These are phyloP conservation scores for Wakefieldia striispora DNA, from an alignment of 768 basidiomycete genomes.

Conservation along the genomic window DNA sequence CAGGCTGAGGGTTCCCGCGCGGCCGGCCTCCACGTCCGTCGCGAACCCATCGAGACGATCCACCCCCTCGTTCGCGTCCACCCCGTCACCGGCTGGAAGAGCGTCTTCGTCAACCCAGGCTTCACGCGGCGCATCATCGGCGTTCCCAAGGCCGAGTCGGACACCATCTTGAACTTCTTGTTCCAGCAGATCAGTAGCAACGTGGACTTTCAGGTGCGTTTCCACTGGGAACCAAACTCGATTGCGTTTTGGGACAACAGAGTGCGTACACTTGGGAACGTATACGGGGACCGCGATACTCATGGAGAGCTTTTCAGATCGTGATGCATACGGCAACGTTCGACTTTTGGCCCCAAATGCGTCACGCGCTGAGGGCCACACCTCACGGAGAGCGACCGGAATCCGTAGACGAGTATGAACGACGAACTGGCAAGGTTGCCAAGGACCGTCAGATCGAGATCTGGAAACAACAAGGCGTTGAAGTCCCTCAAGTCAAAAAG, in stretches of 20 bases:
- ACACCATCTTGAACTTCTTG: conserved; percentile 65
- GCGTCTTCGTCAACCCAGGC: conserved; percentile 78
- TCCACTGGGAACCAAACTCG: conserved; percentile 74
- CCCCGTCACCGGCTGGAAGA: conserved; percentile 84
- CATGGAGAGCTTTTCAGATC: conserved; percentile 39
- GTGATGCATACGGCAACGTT: conserved; percentile 79
- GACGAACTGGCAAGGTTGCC: conserved; percentile 59
- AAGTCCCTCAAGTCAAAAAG: conserved; percentile 32
- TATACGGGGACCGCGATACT: not conserved
- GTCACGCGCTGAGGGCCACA: conserved; percentile 79
- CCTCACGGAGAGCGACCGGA: conserved; percentile 77
- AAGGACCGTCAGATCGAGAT: conserved; percentile 73
- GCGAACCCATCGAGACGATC: conserved; percentile 63
- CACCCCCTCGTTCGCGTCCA: conserved; percentile 85
- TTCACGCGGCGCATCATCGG: conserved; percentile 80
- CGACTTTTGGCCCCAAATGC: conserved; percentile 75
- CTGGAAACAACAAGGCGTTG: conserved; percentile 65
- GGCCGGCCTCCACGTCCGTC: conserved; percentile 66
- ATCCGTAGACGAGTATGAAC: conserved; percentile 73
- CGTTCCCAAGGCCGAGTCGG: conserved; percentile 80
- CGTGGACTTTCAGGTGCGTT: conserved; percentile 72
- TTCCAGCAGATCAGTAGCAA: conserved; percentile 70
- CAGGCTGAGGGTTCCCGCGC: conserved; percentile 75
- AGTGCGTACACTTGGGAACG: conserved; percentile 36
- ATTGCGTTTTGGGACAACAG: conserved; percentile 89